Percentiles rank a stretch among this genome's conserved stretches.
phyloP scores from a whole-genome alignment of 2,329 filamentous ascomycete genomes.

The Arachnopeziza araneosa region DNA sequence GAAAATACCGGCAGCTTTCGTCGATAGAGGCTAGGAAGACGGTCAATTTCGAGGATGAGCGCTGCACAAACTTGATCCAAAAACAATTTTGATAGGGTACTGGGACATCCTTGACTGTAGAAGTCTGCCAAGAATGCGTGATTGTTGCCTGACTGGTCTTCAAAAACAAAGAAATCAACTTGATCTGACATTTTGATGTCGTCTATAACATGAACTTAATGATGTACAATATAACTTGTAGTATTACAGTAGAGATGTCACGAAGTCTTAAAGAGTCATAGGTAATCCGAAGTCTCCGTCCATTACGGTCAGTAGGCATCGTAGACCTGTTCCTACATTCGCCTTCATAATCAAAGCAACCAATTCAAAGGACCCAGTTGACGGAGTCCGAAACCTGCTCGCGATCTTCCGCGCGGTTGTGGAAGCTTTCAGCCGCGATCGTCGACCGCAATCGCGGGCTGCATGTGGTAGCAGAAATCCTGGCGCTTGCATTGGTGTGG shows the following conservation, averaged over 20 bases:
- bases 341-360: not conserved
- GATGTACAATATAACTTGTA: not conserved
- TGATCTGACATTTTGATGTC: slow-evolving; percentile 21
- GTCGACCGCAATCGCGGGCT: not conserved
- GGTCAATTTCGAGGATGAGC: slow-evolving; percentile 54
- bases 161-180: slow-evolving; percentile 58
- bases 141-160: slow-evolving; percentile 66
- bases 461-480: not conserved
- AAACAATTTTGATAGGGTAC: slow-evolving; percentile 54
- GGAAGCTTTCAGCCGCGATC: not conserved
- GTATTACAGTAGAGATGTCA: not conserved
- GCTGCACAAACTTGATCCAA: slow-evolving; percentile 52
- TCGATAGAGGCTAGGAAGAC: slow-evolving; percentile 51
- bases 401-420: not conserved
- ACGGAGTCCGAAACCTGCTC: not conserved
- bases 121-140: slow-evolving; percentile 55
- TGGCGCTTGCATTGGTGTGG: not conserved
- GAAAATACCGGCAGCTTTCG: slow-evolving; percentile 56
- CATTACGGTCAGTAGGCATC: not conserved
- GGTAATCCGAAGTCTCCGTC: not conserved
- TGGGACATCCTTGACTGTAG: slow-evolving; percentile 40
- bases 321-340: not conserved
- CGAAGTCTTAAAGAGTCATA: not conserved
- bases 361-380: not conserved
- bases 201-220: not conserved